phyloP scores from a whole-genome alignment of 305 asterid genomes.

The Caryopteris hybrid region DNA sequence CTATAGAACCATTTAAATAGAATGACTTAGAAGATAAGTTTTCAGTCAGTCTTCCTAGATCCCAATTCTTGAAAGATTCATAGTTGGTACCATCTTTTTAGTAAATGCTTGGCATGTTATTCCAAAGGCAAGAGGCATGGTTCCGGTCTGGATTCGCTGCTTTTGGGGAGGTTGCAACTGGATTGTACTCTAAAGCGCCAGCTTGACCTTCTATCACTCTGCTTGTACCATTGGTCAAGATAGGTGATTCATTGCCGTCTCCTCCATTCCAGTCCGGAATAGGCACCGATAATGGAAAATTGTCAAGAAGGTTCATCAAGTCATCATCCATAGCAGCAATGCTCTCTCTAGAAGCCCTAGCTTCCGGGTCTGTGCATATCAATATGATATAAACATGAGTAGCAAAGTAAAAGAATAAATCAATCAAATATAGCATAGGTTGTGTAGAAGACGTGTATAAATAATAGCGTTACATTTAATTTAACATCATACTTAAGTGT shows the following conservation, averaged over 20 bases:
- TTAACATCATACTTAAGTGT: background rate
- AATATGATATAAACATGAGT: background rate
- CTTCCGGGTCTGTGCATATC: constrained; percentile 17
- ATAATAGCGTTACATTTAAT: background rate
- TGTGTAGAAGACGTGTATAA: too few species aligned
- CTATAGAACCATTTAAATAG: constrained; percentile 7
- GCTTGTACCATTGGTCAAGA: constrained; percentile 18
- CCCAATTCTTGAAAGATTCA: background rate
- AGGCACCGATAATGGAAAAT: constrained; percentile 46
- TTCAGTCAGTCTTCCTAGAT: constrained; percentile 10
- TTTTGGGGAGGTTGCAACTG: constrained; percentile 14
- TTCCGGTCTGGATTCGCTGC: constrained; percentile 30
- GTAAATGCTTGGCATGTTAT: constrained; percentile 52
- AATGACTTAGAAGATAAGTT: background rate
- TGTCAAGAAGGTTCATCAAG: constrained; percentile 47
- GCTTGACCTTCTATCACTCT: constrained; percentile 21
- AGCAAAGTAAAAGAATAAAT: background rate
- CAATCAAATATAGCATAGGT: background rate
- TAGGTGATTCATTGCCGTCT: constrained; percentile 23
- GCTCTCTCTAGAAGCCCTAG: constrained; percentile 9
- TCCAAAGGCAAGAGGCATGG: constrained; percentile 49
- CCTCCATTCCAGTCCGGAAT: constrained; percentile 53
- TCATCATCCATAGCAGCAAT: constrained; percentile 45
- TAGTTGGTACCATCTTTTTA: constrained; percentile 8
- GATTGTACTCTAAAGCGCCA: constrained; percentile 24